Percentiles rank a stretch among this genome's conserved stretches.
These are phyloP conservation scores for Vanderwaltozyma tropicalis DNA, from an alignment of 805 yeast genomes.

Conservation along the genomic window DNA sequence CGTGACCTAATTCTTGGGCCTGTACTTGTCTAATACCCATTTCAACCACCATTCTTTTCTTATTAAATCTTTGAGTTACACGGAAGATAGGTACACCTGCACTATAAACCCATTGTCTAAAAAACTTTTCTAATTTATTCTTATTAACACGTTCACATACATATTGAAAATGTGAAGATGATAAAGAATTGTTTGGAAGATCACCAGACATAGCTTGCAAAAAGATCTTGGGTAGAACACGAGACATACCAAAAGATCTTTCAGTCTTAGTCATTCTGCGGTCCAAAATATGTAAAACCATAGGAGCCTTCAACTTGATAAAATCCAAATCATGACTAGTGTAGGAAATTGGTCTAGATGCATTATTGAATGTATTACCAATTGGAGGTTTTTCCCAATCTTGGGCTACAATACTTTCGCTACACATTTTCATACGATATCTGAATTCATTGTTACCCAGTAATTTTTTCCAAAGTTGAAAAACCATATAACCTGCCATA, in stretches of 20 bases:
- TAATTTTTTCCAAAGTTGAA: slow-evolving; percentile 53
- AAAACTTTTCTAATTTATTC: slow-evolving; percentile 68
- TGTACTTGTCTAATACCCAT: slow-evolving; percentile 91
- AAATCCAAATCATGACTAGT: slow-evolving; percentile 47
- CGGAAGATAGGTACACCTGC: slow-evolving; percentile 83
- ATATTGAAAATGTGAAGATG: slow-evolving; percentile 78
- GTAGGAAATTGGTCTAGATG: slow-evolving; percentile 24
- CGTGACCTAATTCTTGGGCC: slow-evolving; percentile 39
- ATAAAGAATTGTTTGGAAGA: slow-evolving; percentile 60
- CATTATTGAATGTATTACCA: slow-evolving; percentile 44
- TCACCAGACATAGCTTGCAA: slow-evolving; percentile 95
- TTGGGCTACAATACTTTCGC: slow-evolving; percentile 56
- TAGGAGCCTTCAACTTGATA: slow-evolving; percentile 69
- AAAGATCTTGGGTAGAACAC: slow-evolving; percentile 85
- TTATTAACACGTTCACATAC: slow-evolving; percentile 94
- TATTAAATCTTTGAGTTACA: slow-evolving; percentile 85
- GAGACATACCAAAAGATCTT: slow-evolving; percentile 79
- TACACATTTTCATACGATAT: slow-evolving; percentile 52
- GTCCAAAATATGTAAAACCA: slow-evolving; percentile 75
- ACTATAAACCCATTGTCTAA: slow-evolving; percentile 88
- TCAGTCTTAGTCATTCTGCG: slow-evolving; percentile 94
- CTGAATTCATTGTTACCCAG: slow-evolving; percentile 82
- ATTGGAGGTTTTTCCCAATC: slow-evolving; percentile 77
- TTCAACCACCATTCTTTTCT: slow-evolving; percentile 86
- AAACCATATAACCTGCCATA: slow-evolving; percentile 72